Conservation (phyloP, 2,329 filamentous ascomycete genomes). For the Colletotrichum lindemuthianum region DNA sequence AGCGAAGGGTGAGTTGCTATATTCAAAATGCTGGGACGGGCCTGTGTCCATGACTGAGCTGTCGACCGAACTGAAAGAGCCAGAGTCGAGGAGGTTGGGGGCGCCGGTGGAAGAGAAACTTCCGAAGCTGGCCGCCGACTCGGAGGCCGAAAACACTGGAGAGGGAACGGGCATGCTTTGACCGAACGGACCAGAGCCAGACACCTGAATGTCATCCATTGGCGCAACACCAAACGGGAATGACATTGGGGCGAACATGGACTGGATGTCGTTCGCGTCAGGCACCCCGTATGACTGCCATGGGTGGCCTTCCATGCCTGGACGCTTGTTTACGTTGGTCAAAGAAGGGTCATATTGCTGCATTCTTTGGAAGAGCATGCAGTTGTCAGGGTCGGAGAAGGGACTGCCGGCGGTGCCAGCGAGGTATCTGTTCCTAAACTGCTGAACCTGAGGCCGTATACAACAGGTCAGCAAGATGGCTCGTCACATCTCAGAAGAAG, state of each 20-base stretch:
- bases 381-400: slow-evolving; percentile 28
- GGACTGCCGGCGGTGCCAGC: slow-evolving; percentile 36
- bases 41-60: slow-evolving; percentile 13
- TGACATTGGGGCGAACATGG: slow-evolving; percentile 32
- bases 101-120: slow-evolving; percentile 34
- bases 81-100: slow-evolving; percentile 22
- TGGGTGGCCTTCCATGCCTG: slow-evolving; percentile 24
- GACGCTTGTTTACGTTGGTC: slow-evolving; percentile 11
- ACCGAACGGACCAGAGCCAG: slow-evolving; percentile 5
- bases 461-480: slow-evolving; percentile 10
- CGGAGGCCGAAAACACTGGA: slow-evolving; percentile 18
- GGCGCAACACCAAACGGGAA: slow-evolving; percentile 19
- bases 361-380: slow-evolving; percentile 22
- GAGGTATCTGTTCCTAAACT: slow-evolving; percentile 36
- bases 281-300: slow-evolving; percentile 17
- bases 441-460: slow-evolving; percentile 25
- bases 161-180: slow-evolving; percentile 23
- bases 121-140: slow-evolving; percentile 22
- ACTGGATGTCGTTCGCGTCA: slow-evolving; percentile 26
- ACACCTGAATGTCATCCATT: slow-evolving; percentile 17
- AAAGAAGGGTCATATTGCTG: slow-evolving; percentile 23
- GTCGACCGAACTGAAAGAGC: slow-evolving; percentile 24
- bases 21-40: slow-evolving; percentile 24
- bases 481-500: slow-evolving; percentile 32
- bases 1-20: slow-evolving; percentile 20